Conservation (phyloP, 2,329 filamentous ascomycete species). For the Lecanicillium sp. region DNA sequence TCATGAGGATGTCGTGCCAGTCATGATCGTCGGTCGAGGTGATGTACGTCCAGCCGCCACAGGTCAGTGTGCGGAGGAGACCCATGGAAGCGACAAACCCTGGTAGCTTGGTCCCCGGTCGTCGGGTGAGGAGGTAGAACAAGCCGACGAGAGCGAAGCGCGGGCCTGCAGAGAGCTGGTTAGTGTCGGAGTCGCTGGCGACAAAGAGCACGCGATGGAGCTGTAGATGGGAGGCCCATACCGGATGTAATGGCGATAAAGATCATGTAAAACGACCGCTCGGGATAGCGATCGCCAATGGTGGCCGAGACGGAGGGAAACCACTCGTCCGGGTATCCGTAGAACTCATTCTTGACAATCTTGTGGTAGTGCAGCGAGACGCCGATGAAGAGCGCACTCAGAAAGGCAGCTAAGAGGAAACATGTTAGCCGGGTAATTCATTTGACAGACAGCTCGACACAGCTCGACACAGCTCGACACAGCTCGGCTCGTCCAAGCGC, state of each 20-base stretch:
- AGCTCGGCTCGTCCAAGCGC: too few species aligned
- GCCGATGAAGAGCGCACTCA: constrained; percentile 79
- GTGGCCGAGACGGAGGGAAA: constrained; percentile 94
- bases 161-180: constrained; percentile 52
- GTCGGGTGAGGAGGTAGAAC: constrained; percentile 83
- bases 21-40: constrained; percentile 97
- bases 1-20: constrained; percentile 99
- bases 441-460: background rate
- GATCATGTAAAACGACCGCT: constrained; percentile 92
- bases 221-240: constrained; percentile 34
- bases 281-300: constrained; percentile 94
- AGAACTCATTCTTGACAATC: constrained; percentile 96
- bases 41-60: constrained; percentile 96
- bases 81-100: constrained; percentile 76
- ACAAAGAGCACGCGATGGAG: too few species aligned
- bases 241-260: constrained; percentile 96
- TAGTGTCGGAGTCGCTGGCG: background rate
- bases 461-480: too few species aligned
- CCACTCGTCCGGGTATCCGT: constrained; percentile 91
- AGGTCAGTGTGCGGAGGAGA: constrained; percentile 82
- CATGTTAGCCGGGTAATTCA: too few species aligned
- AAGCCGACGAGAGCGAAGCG: constrained; percentile 84
- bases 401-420: constrained; percentile 60
- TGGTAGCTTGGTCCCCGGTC: constrained; percentile 66
- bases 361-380: constrained; percentile 83